Conservation (phyloP, 2,329 filamentous ascomycete species). For the Xylariaceae sp. region DNA sequence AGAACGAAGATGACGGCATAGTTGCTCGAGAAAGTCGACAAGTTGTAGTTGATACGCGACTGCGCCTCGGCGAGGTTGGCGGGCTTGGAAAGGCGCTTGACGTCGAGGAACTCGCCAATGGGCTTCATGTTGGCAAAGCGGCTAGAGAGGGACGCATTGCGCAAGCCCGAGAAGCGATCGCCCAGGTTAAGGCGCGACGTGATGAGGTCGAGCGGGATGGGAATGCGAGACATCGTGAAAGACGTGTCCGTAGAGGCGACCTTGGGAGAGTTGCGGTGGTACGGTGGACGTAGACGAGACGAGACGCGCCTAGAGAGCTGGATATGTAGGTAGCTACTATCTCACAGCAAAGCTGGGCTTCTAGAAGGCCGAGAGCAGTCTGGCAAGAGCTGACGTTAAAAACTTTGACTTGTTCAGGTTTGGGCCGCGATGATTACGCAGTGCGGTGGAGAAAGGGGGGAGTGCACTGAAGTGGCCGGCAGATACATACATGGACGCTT, state of each 20-base stretch:
- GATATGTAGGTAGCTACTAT: background rate
- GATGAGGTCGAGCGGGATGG: conserved; percentile 85
- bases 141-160: conserved; percentile 69
- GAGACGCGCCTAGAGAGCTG: background rate
- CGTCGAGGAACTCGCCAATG: conserved; percentile 86
- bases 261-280: conserved; percentile 1
- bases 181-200: conserved; percentile 83
- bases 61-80: conserved; percentile 86
- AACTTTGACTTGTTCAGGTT: conserved; percentile 3
- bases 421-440: background rate
- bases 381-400: background rate
- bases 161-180: conserved; percentile 79
- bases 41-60: conserved; percentile 92
- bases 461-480: background rate
- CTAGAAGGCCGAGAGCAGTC: background rate
- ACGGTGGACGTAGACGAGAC: background rate
- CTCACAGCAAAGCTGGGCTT: background rate
- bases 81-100: conserved; percentile 94
- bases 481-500: conserved; percentile 3
- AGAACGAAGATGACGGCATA: conserved; percentile 91
- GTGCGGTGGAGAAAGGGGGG: conserved; percentile 14
- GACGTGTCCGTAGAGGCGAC: background rate
- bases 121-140: conserved; percentile 92
- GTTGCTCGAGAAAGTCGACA: conserved; percentile 97
- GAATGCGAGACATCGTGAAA: conserved; percentile 71